phyloP scores from a whole-genome alignment of 2,329 filamentous ascomycete species.

The Aspergillus chevalieri region DNA sequence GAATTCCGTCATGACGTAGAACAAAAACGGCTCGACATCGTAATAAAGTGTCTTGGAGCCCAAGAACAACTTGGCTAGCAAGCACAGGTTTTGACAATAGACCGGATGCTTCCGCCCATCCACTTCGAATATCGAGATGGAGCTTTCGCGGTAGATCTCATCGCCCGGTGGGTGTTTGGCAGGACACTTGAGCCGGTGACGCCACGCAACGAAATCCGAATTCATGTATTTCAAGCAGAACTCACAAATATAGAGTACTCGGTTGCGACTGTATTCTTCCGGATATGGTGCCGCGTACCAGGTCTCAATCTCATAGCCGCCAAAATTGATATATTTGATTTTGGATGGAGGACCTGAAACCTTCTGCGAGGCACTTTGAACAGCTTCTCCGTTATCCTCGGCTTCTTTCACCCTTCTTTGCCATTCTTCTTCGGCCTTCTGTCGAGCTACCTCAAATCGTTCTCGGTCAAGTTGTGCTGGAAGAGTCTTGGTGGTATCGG shows the following conservation, averaged over 20 bases:
- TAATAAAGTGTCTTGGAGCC: slow-evolving; percentile 99
- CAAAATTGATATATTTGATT: slow-evolving; percentile 98
- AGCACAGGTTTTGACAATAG: slow-evolving; percentile 92
- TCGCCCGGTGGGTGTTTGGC: slow-evolving; percentile 96
- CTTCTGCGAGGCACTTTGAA: slow-evolving; percentile 64
- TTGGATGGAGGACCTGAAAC: slow-evolving; percentile 82
- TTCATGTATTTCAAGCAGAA: slow-evolving; percentile 99
- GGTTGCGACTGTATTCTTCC: slow-evolving; percentile 94
- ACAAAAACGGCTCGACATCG: slow-evolving; percentile 97
- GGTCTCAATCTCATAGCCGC: slow-evolving; percentile 94
- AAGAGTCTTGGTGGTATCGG: slow-evolving; percentile 83
- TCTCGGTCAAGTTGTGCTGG: slow-evolving; percentile 74
- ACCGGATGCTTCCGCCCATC: slow-evolving; percentile 89
- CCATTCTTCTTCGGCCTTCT: slow-evolving; percentile 89
- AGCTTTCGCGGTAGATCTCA: slow-evolving; percentile 93
- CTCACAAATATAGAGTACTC: slow-evolving; percentile 97
- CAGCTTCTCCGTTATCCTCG: slow-evolving; percentile 59
- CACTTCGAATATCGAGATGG: slow-evolving; percentile 94
- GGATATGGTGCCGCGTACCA: slow-evolving; percentile 99
- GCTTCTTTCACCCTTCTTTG: slow-evolving; percentile 58
- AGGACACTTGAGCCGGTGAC: slow-evolving; percentile 93
- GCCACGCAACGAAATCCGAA: slow-evolving; percentile 95
- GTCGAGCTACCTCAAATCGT: slow-evolving; percentile 81
- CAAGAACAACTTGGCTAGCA: slow-evolving; percentile 92
- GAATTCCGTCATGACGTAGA: slow-evolving; percentile 93